Evolutionary conservation across 306 rosid genomes (phyloP).

Genomic region (Abrus precatorius): DNA sequence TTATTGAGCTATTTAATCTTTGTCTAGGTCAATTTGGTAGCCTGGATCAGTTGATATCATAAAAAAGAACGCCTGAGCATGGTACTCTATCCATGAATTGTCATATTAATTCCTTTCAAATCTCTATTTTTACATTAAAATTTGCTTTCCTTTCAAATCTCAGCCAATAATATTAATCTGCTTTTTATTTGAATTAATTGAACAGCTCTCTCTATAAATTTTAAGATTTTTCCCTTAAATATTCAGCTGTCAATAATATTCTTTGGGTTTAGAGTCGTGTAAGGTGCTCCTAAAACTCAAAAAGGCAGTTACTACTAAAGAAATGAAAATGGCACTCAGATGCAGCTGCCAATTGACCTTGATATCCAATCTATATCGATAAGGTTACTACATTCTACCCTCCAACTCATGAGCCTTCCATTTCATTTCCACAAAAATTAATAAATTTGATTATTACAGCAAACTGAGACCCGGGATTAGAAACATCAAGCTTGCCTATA

Average conservation of each 20-base stretch:
- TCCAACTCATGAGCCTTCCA: background rate
- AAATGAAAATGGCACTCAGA: background rate
- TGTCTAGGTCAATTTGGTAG: background rate
- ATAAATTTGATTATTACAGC: background rate
- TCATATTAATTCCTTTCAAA: too few species aligned
- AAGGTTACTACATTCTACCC: background rate
- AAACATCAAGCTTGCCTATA: too few species aligned
- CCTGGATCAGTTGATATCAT: background rate
- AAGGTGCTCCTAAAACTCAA: background rate
- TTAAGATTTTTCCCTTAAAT: too few species aligned
- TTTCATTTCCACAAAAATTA: slow-evolving; percentile 1
- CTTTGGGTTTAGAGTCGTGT: background rate
- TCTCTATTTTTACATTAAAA: too few species aligned
- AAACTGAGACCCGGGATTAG: background rate
- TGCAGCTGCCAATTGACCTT: background rate
- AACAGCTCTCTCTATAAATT: too few species aligned
- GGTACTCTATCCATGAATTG: background rate
- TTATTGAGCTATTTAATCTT: background rate
- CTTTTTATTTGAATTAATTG: too few species aligned
- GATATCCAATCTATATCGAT: background rate
- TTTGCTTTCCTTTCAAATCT: too few species aligned
- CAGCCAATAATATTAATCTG: too few species aligned
- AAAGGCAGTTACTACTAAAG: background rate
- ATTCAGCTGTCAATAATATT: background rate
- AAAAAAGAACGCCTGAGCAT: background rate